Conservation (phyloP, 306 rosid genomes). For the Astragalus glycyphyllos region DNA sequence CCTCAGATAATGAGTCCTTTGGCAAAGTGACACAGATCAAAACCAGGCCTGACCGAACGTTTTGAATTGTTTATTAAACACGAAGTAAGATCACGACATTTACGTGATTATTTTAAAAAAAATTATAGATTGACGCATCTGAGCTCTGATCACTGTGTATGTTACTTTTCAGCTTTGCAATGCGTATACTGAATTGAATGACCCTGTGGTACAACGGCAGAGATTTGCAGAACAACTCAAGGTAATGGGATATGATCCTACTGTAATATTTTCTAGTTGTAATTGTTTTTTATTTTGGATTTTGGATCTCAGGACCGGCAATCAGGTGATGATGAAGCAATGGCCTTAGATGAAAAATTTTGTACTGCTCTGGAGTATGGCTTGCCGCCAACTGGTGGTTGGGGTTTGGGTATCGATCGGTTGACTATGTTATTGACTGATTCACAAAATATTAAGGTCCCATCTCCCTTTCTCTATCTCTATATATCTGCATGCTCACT, state of each 20-base stretch:
- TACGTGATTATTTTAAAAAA: neutral
- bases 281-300: conserved; percentile 6
- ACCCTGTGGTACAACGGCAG: conserved; percentile 90
- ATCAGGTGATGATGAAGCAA: conserved; percentile 95
- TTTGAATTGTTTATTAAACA: conserved; percentile 85
- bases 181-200: conserved; percentile 95
- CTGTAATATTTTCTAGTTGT: neutral
- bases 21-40: conserved; percentile 93
- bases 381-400: conserved; percentile 92
- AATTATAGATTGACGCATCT: neutral
- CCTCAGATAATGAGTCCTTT: conserved; percentile 95
- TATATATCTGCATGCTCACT: neutral
- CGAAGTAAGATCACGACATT: conserved; percentile 56
- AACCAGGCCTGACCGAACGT: conserved; percentile 85
- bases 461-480: neutral
- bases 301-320: conserved; percentile 72
- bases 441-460: conserved; percentile 89
- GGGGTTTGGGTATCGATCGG: conserved; percentile 95
- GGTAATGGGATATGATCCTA: conserved; percentile 52
- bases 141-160: conserved; percentile 28
- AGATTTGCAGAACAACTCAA: conserved; percentile 92
- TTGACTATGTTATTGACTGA: conserved; percentile 80
- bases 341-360: conserved; percentile 88
- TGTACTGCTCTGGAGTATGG: conserved; percentile 90
- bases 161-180: conserved; percentile 69